Evolutionary conservation across 805 yeast species (phyloP).

Genomic region (Starmerella vitae): DNA sequence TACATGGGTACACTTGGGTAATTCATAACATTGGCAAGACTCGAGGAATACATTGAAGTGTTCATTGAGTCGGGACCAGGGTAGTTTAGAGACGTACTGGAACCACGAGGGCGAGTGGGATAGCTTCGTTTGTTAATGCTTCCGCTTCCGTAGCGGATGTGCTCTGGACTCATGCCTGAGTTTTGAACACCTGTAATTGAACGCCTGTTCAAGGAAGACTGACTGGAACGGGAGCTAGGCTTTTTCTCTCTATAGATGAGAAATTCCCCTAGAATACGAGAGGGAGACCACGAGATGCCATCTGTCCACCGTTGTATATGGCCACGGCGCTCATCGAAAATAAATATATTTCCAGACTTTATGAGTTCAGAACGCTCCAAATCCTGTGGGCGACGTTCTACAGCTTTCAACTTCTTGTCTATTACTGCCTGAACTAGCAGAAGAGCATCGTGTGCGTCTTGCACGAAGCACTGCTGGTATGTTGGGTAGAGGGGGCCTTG

Average conservation of each 20-base stretch:
- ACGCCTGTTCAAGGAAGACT: background rate
- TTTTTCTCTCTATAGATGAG: constrained; percentile 64
- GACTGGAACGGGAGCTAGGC: constrained; percentile 2
- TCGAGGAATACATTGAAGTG: background rate
- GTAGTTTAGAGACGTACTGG: background rate
- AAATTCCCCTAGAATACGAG: constrained; percentile 74
- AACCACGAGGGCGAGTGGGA: background rate
- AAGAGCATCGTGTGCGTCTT: constrained; percentile 72
- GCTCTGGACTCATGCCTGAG: background rate
- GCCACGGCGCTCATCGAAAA: constrained; percentile 67
- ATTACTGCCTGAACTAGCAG: constrained; percentile 68
- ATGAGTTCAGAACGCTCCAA: constrained; percentile 55
- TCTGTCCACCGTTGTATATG: constrained; percentile 94
- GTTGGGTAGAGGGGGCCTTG: constrained; percentile 34
- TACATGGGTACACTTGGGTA: no score
- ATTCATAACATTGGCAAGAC: no score
- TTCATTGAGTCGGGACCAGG: background rate
- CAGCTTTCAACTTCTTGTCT: constrained; percentile 43
- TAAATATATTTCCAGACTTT: constrained; percentile 65
- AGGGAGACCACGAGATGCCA: constrained; percentile 89
- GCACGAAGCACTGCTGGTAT: constrained; percentile 54
- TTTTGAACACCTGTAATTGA: no score
- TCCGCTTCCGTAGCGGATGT: background rate
- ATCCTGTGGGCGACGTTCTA: constrained; percentile 71
- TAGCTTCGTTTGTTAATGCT: background rate